Evolutionary conservation across 768 basidiomycete genomes (phyloP), one percentile per base, ranked within the genome.

Genomic region (Phylloporus arenicola): DNA sequence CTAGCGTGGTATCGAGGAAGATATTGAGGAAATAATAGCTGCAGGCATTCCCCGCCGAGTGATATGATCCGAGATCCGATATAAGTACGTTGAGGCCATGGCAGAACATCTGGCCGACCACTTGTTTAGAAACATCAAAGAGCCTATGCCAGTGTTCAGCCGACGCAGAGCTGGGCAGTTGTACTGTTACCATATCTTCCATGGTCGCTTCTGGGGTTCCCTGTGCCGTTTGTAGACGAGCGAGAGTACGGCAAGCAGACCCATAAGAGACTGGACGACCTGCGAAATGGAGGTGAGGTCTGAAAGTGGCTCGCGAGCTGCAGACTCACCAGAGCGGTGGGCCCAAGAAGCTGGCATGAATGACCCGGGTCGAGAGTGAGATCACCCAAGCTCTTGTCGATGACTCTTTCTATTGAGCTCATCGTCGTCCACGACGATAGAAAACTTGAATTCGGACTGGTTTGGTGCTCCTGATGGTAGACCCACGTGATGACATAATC

Each of bases 61-160:
- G 75, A 37, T 81, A 71, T 1, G 92, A 91, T 22, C 85, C 81
- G 29, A 91, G 57, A 58, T 82, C 82, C 24, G 92, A 92, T 44
- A 91, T 81, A 31, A 92, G 70, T 19, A 92, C 77, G 64, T 93
- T 93, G 38, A 80, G 72, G 3, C 78, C 79, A 62, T 93, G 90
- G 4, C 92, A 81, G 60, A 88, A 86, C 72, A 86, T 75, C 61
- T 89, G 86, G 41, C 90, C 95, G 13, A 88, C 76, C 47, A 96
- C 72, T 73, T 97, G 94, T 67, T 96, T 96, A 3, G 84, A 86
- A 5, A 96, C 88, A 60, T 96, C 93, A 65, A 89, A 92, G n/a
- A 88, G 64, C 92, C 89, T 92, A 27, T 40, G 47, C 25, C 29
- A 33, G 35, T n/a, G 13, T 27, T 57, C 38, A 58, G 57, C 27